Evolutionary conservation across 2,329 filamentous ascomycete genomes (phyloP).

Genomic region (Epichloe sp.): DNA sequence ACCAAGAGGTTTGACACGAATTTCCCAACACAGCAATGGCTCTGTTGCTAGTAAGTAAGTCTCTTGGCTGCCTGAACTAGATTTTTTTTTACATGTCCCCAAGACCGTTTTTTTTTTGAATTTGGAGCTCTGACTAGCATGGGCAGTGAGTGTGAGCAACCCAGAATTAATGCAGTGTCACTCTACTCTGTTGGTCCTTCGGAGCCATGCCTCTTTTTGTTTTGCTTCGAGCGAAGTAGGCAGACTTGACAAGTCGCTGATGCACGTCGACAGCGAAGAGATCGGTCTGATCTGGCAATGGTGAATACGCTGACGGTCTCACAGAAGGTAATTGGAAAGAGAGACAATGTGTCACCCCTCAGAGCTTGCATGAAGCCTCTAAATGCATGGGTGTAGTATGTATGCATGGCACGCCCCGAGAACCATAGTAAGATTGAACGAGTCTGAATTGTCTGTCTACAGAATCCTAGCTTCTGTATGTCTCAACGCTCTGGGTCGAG

Average conservation of each 20-base stretch:
- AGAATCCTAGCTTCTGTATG: background rate
- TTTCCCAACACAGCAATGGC: background rate
- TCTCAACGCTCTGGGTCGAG: background rate
- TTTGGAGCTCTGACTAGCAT: background rate
- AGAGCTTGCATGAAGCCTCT: background rate
- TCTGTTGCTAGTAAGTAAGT: background rate
- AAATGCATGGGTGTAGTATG: background rate
- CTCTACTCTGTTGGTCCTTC: background rate
- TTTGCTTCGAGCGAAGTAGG: background rate
- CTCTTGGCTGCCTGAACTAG: background rate
- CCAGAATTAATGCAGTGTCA: background rate
- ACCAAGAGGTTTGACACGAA: background rate
- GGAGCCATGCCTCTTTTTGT: background rate
- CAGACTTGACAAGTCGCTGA: too few species aligned
- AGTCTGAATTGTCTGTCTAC: background rate
- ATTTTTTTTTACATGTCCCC: background rate
- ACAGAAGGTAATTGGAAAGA: background rate
- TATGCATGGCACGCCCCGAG: background rate
- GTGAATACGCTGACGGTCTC: background rate
- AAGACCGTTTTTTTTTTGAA: too few species aligned
- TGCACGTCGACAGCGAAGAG: background rate
- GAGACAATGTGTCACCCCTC: background rate
- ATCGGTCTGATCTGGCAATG: background rate
- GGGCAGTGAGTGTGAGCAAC: background rate
- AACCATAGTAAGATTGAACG: background rate